phyloP scores from a whole-genome alignment of 176 grass and related monocot species.

The Eleusine coracana region DNA sequence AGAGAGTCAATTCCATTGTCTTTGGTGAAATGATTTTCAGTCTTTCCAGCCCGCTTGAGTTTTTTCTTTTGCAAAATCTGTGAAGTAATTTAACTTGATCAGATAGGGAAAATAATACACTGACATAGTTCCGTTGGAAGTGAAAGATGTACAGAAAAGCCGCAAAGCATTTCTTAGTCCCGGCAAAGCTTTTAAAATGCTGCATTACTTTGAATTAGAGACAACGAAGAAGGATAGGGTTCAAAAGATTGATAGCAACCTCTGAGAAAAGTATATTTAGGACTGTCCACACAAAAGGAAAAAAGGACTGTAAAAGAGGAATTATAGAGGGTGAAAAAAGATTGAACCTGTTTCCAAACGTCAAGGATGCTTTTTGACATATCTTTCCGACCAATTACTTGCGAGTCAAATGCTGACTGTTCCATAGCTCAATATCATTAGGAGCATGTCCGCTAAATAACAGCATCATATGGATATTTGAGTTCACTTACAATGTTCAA shows the following conservation, averaged over 20 bases:
- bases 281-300: slow-evolving; percentile 25
- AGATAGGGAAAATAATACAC: background rate
- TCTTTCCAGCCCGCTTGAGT: slow-evolving; percentile 57
- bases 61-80: slow-evolving; percentile 90
- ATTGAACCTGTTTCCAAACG: slow-evolving; percentile 88
- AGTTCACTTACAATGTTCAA: slow-evolving; percentile 86
- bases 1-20: slow-evolving; percentile 56
- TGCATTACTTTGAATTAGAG: background rate
- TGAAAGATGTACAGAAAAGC: background rate
- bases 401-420: slow-evolving; percentile 80
- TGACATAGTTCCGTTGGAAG: background rate
- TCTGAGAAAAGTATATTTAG: slow-evolving; percentile 16
- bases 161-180: slow-evolving; percentile 7
- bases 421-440: slow-evolving; percentile 35
- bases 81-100: slow-evolving; percentile 30
- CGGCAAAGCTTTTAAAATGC: slow-evolving; percentile 11
- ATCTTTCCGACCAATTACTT: slow-evolving; percentile 89
- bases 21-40: slow-evolving; percentile 45
- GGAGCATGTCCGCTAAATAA: slow-evolving; percentile 9
- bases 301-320: slow-evolving; percentile 16
- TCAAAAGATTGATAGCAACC: slow-evolving; percentile 12
- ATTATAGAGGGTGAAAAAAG: slow-evolving; percentile 24
- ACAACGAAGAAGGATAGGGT: background rate
- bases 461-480: slow-evolving; percentile 29
- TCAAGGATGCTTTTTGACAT: slow-evolving; percentile 87